These are phyloP conservation scores for Aspergillus neoniger DNA, from an alignment of 2,329 filamentous ascomycete genomes.

Conservation along the genomic window DNA sequence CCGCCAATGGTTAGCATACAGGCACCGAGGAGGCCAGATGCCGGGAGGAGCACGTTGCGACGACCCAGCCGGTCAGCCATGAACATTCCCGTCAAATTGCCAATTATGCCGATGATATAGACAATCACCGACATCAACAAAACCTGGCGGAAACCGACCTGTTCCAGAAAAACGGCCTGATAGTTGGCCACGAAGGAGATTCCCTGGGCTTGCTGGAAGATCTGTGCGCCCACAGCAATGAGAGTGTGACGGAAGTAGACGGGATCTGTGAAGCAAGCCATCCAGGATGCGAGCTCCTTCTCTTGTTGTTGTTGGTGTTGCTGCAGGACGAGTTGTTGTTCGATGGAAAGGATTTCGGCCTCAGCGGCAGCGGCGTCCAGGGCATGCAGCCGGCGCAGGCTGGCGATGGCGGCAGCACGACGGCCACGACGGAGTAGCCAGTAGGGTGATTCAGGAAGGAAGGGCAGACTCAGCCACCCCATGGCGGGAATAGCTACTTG, in stretches of 20 bases:
- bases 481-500: too few relatives aligned
- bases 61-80: too few relatives aligned
- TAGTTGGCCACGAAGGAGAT: conserved; percentile 15
- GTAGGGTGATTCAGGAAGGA: too few relatives aligned
- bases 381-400: not conserved
- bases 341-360: not conserved
- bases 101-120: too few relatives aligned
- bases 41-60: too few relatives aligned
- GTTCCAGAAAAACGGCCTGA: conserved; percentile 16
- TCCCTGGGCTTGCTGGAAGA: conserved; percentile 11
- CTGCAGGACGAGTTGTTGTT: not conserved
- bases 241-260: not conserved
- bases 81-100: too few relatives aligned
- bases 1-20: too few relatives aligned
- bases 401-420: not conserved
- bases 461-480: too few relatives aligned
- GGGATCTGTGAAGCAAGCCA: not conserved
- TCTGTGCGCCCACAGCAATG: not conserved
- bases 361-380: not conserved
- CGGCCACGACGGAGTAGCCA: too few relatives aligned
- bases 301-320: not conserved
- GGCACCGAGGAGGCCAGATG: too few relatives aligned
- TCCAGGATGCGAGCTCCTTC: not conserved
- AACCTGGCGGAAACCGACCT: conserved; percentile 11
- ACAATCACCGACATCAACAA: too few relatives aligned